A percentile compares a stretch with the other conserved stretches of the same genome.
phyloP scores from a whole-genome alignment of 371 early-diverging fungal species.

The Mortierella sp. region DNA sequence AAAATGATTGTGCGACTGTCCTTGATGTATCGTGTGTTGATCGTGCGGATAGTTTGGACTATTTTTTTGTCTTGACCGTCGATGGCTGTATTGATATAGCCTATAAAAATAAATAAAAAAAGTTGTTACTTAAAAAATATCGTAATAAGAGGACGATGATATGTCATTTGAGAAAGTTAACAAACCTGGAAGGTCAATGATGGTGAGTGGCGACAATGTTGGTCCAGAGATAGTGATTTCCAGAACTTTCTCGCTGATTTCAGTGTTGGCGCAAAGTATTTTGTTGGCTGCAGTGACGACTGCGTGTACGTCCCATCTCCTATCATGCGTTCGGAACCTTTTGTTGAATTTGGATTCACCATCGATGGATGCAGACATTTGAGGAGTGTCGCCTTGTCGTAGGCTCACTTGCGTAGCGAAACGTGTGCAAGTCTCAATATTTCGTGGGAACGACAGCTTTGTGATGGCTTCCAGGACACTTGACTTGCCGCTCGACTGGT shows the following conservation, averaged over 20 bases:
- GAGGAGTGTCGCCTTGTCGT: constrained; percentile 12
- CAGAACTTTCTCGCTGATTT: constrained; percentile 49
- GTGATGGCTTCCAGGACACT: constrained; percentile 55
- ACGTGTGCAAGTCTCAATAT: constrained; percentile 43
- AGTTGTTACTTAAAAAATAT: background rate
- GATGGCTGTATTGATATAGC: constrained; percentile 46
- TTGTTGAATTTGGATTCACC: constrained; percentile 35
- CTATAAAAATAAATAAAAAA: background rate
- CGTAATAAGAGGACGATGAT: background rate
- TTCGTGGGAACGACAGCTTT: constrained; percentile 42
- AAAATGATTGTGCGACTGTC: constrained; percentile 78
- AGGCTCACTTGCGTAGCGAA: constrained; percentile 50
- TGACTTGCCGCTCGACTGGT: constrained; percentile 53
- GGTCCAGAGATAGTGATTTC: constrained; percentile 46
- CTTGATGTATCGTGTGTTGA: constrained; percentile 43
- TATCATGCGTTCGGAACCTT: background rate
- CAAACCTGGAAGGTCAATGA: constrained; percentile 34
- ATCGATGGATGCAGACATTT: constrained; percentile 42
- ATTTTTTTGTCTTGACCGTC: constrained; percentile 46
- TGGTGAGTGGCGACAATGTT: constrained; percentile 41
- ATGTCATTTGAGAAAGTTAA: background rate
- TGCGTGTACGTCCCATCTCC: constrained; percentile 8
- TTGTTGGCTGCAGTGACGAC: constrained; percentile 29
- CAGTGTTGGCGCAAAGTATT: constrained; percentile 27
- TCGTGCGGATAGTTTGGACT: constrained; percentile 33